These are phyloP conservation scores for Apiospora marii DNA, from an alignment of 2,329 filamentous ascomycete genomes.

Conservation along the genomic window DNA sequence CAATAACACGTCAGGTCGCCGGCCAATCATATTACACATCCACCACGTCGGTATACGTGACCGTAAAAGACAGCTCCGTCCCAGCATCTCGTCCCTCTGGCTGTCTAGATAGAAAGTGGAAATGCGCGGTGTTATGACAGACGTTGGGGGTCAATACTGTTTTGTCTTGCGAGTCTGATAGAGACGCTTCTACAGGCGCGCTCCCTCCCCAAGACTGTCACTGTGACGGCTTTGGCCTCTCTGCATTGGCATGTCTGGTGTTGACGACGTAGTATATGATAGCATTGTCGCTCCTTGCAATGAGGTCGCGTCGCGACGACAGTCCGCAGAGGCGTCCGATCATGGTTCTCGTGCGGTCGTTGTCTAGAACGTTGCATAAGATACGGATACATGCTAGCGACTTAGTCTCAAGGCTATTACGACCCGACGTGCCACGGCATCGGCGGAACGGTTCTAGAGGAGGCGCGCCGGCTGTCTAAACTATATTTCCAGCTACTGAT, in stretches of 20 bases:
- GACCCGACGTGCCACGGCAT: not conserved
- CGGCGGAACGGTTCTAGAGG: not conserved
- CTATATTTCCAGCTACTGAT: not conserved
- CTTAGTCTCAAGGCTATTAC: not conserved
- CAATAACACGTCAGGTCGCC: not conserved
- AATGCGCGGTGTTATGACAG: not conserved
- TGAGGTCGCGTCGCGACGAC: not conserved
- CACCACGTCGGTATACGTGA: not conserved
- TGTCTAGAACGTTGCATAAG: not conserved
- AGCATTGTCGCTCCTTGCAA: too few relatives aligned
- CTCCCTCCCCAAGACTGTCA: not conserved
- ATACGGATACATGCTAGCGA: not conserved
- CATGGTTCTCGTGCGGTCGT: too few relatives aligned
- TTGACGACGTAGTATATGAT: not conserved
- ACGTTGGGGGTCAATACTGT: too few relatives aligned
- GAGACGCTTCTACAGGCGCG: not conserved
- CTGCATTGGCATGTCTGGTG: not conserved
- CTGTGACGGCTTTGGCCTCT: too few relatives aligned
- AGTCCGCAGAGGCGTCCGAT: not conserved
- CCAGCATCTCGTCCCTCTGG: too few relatives aligned
- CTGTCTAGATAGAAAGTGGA: not conserved
- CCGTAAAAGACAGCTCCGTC: not conserved
- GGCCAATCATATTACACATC: conserved; percentile 12
- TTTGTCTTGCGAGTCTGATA: not conserved
- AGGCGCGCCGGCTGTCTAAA: not conserved